phyloP scores from a whole-genome alignment of 1,284 basidiomycete genomes.

The Anthracocystis panici-leucophaei region DNA sequence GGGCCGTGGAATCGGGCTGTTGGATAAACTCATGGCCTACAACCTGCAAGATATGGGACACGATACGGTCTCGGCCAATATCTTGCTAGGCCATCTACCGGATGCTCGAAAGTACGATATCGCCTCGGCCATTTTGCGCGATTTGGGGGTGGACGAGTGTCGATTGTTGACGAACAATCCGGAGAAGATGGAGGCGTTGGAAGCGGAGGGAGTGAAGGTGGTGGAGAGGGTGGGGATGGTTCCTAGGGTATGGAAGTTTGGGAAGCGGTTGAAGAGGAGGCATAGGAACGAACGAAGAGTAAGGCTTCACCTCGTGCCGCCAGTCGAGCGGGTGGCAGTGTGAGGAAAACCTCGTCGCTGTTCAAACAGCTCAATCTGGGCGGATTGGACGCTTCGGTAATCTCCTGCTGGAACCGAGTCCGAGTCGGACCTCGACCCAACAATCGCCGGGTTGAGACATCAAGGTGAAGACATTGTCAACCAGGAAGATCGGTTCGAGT shows the following conservation, averaged over 20 bases:
- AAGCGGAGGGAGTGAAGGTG: slow-evolving; percentile 84
- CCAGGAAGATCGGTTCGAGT: slow-evolving; percentile 13
- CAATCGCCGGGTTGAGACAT: slow-evolving; percentile 25
- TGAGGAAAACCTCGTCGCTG: slow-evolving; percentile 19
- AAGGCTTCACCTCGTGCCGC: too few species aligned
- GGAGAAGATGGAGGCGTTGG: slow-evolving; percentile 90
- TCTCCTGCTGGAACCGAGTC: slow-evolving; percentile 36
- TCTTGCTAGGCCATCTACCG: slow-evolving; percentile 92
- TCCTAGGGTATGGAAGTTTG: slow-evolving; percentile 83
- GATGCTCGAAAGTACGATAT: slow-evolving; percentile 95
- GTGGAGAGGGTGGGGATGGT: slow-evolving; percentile 92
- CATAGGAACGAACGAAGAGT: slow-evolving; percentile 12
- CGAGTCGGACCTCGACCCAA: slow-evolving; percentile 20
- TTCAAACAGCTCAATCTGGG: slow-evolving; percentile 20
- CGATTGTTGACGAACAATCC: slow-evolving; percentile 96
- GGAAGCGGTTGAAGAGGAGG: slow-evolving; percentile 22
- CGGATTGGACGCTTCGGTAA: slow-evolving; percentile 37
- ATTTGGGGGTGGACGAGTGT: slow-evolving; percentile 80
- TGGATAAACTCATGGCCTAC: slow-evolving; percentile 97
- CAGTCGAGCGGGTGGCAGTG: background rate
- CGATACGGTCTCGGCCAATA: slow-evolving; percentile 96
- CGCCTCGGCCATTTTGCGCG: slow-evolving; percentile 87
- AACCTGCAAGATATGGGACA: slow-evolving; percentile 98
- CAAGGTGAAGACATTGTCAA: slow-evolving; percentile 37
- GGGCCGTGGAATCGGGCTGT: slow-evolving; percentile 95